A percentile compares a stretch with the other conserved stretches of the same genome.
Evolutionary conservation across 2,329 filamentous ascomycete genomes (phyloP).

Genomic region (Phoma sp.): DNA sequence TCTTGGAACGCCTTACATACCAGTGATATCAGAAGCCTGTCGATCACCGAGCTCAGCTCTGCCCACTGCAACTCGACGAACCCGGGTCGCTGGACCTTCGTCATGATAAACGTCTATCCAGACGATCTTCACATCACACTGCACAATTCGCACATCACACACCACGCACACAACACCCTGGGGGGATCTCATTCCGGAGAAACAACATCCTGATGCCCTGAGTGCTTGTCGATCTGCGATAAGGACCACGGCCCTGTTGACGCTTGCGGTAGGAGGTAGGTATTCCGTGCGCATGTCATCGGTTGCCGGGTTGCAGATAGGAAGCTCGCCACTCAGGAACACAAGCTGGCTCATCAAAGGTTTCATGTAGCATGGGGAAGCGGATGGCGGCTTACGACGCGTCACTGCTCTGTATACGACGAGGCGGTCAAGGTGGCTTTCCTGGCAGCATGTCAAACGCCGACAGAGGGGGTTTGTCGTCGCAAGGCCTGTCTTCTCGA

Average conservation of each 20-base stretch:
- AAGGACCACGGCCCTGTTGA: constrained; percentile 2
- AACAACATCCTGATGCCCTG: neutral
- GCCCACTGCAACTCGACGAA: neutral
- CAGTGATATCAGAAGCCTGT: constrained; percentile 11
- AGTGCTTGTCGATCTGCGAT: constrained; percentile 10
- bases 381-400: too few species aligned
- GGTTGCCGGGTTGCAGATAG: neutral
- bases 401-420: too few species aligned
- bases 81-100: neutral
- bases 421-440: too few species aligned
- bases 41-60: constrained; percentile 2
- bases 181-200: neutral
- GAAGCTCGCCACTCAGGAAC: neutral
- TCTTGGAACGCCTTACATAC: neutral
- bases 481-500: too few species aligned
- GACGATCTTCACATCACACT: constrained; percentile 7
- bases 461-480: too few species aligned
- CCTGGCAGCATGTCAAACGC: too few species aligned
- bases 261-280: constrained; percentile 9
- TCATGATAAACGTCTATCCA: constrained; percentile 4
- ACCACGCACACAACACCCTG: too few species aligned
- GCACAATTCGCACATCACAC: too few species aligned
- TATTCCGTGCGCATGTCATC: neutral
- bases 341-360: neutral
- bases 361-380: too few species aligned